Evolutionary conservation across 768 basidiomycete genomes (phyloP).

Genomic region (Asterophora parasitica): DNA sequence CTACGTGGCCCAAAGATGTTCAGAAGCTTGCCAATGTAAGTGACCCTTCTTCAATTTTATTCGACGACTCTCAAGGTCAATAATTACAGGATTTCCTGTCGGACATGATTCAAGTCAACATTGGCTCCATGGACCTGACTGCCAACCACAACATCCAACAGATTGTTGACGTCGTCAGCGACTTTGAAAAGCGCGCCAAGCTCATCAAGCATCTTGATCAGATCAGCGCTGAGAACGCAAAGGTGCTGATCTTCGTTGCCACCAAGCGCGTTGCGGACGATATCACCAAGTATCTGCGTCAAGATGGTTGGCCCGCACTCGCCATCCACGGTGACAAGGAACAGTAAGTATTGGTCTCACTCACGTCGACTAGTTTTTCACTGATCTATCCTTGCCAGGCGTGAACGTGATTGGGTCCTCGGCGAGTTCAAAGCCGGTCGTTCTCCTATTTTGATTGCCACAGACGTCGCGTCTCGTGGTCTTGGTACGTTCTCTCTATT

Average conservation of each 20-base stretch:
- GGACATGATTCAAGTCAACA: slow-evolving; percentile 98
- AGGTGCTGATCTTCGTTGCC: slow-evolving; percentile 97
- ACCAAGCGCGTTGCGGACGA: slow-evolving; percentile 99
- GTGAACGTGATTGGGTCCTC: slow-evolving; percentile 99
- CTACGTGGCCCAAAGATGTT: slow-evolving; percentile 99
- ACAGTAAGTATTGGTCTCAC: slow-evolving; percentile 52
- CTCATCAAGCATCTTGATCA: slow-evolving; percentile 95
- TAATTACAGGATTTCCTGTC: slow-evolving; percentile 78
- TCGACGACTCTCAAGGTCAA: background rate
- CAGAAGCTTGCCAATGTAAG: slow-evolving; percentile 89
- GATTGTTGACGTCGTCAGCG: slow-evolving; percentile 93
- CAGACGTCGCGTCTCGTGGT: slow-evolving; percentile 99
- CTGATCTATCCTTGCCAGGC: slow-evolving; percentile 37
- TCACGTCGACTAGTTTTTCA: background rate
- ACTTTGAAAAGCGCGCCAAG: slow-evolving; percentile 95
- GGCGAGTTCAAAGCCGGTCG: slow-evolving; percentile 98
- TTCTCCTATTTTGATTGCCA: slow-evolving; percentile 96
- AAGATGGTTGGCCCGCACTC: slow-evolving; percentile 99
- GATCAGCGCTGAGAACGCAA: slow-evolving; percentile 95
- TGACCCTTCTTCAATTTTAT: background rate
- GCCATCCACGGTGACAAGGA: slow-evolving; percentile 99
- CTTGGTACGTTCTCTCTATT: slow-evolving; percentile 87
- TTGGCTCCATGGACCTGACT: slow-evolving; percentile 96
- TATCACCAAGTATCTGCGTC: slow-evolving; percentile 94
- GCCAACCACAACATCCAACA: slow-evolving; percentile 98